Conservation (phyloP, 148 eudicot genomes). For the Arctostaphylos glauca region DNA sequence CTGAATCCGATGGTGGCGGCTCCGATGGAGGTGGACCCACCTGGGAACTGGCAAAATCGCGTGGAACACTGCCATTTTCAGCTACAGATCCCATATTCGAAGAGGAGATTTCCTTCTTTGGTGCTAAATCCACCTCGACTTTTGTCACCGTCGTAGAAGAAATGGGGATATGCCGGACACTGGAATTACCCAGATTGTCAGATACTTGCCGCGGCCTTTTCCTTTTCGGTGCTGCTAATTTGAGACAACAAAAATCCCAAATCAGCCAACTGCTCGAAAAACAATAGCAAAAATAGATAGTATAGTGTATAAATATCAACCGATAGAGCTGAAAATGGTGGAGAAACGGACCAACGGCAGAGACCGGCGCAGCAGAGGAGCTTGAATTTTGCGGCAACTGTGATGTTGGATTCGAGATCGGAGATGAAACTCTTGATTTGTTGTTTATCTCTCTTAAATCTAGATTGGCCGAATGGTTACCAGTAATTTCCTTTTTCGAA, state of each 20-base stretch:
- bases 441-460: slow-evolving; percentile 39
- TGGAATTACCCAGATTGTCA: slow-evolving; percentile 33
- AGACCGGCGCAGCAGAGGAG: slow-evolving; percentile 33
- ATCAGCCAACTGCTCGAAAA: not conserved
- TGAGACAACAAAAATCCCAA: not conserved
- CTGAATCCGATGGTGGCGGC: slow-evolving; percentile 9
- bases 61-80: slow-evolving; percentile 31
- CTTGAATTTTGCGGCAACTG: slow-evolving; percentile 37
- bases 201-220: slow-evolving; percentile 65
- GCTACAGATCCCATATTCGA: slow-evolving; percentile 30
- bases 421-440: slow-evolving; percentile 62
- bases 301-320: not conserved
- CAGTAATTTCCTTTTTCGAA: slow-evolving; percentile 42
- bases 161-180: slow-evolving; percentile 38
- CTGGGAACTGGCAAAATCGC: slow-evolving; percentile 26
- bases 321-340: not conserved
- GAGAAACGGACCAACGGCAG: slow-evolving; percentile 56
- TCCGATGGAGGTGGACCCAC: not conserved
- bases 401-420: slow-evolving; percentile 39
- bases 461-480: slow-evolving; percentile 40
- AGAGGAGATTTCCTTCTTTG: slow-evolving; percentile 34
- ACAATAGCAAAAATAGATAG: too few species aligned
- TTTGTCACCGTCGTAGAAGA: slow-evolving; percentile 30
- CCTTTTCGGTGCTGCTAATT: slow-evolving; percentile 70
- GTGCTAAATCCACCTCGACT: slow-evolving; percentile 34